Base-by-base conservation (phyloP, 1,284 basidiomycete species). In the Spongispora temasekensis region DNA sequence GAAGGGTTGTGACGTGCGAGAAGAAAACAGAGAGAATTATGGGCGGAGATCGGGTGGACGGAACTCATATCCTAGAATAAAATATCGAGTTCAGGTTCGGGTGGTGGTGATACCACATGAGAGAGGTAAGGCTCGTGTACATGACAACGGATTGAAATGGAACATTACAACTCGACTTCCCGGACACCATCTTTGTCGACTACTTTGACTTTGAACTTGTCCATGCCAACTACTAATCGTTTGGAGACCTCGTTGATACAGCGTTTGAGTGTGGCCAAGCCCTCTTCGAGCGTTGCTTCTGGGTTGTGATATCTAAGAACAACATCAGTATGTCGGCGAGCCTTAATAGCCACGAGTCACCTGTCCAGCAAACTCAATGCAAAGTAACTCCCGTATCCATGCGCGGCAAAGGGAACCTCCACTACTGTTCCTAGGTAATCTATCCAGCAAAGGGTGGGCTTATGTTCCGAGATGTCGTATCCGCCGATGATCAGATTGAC, bases 351-450 rank as follows among this genome's bases (percentile, higher is more conserved):
- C n/a, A n/a, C n/a, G n/a, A n/a, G n/a, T n/a, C 75, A 95, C 88
- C 91, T 83, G 73, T 99, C 97, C 64, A 99, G 83, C 70, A 96
- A 93, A 84, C 91, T 90, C 68, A 98, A 80, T 23, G 88, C 90
- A 75, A 99, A 97, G 78, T 96, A 97, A 62, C 90, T 87, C 40
- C 95, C 97, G 73, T 98, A 96, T 2, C 97, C 97, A 74, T 98
- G 97, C 0, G 95, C 95, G 8, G 89, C 96, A 74, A 96, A 99
- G 0, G 96, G 95, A 6, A 98, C 92, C 55, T 89, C 85, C 2
- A 89, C 87, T 70, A 93, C 83, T 9, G 97, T 97, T 40, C 97
- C 97, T 50, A 97, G 83, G 75, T 97, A 95, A 78, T 99, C 97
- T 64, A 98, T 82, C 95, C 96, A 98, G 79, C 96, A 98, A 6